phyloP scores from a whole-genome alignment of 257 asterid genomes.

The Solanum ahanhuiri region DNA sequence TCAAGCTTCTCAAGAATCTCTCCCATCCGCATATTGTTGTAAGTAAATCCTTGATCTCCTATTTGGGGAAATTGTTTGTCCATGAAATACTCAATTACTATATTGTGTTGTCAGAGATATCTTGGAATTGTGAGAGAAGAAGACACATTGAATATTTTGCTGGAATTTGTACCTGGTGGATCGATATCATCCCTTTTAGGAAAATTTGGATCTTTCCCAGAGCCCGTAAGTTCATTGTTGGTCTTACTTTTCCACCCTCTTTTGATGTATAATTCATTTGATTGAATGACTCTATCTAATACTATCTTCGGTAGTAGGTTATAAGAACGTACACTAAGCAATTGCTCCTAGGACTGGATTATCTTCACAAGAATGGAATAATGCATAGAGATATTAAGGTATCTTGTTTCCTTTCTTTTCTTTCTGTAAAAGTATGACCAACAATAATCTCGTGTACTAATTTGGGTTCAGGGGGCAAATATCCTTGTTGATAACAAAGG shows the following conservation, averaged over 20 bases:
- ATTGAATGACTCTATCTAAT: conserved; percentile 1
- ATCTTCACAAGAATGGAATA: conserved; percentile 86
- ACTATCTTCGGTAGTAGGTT: conserved; percentile 43
- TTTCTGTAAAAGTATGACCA: background rate
- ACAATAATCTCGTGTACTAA: background rate
- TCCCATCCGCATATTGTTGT: conserved; percentile 96
- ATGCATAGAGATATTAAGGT: conserved; percentile 99
- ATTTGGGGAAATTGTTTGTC: background rate
- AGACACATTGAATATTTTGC: conserved; percentile 73
- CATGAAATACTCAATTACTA: background rate
- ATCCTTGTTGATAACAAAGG: conserved; percentile 96
- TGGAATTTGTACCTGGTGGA: conserved; percentile 98
- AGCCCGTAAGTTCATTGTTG: conserved; percentile 57
- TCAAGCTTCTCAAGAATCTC: conserved; percentile 83
- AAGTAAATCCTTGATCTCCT: conserved; percentile 17
- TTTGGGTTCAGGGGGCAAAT: conserved; percentile 73
- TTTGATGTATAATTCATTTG: background rate
- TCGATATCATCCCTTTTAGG: conserved; percentile 95
- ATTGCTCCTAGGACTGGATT: conserved; percentile 78
- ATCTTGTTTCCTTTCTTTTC: background rate
- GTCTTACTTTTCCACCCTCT: background rate
- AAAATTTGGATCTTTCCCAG: conserved; percentile 94
- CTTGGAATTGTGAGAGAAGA: conserved; percentile 96
- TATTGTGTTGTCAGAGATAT: conserved; percentile 59
- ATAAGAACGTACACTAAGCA: conserved; percentile 94